Evolutionary conservation across 2,329 filamentous ascomycete species (phyloP).

Genomic region (Colletotrichum tropicale): DNA sequence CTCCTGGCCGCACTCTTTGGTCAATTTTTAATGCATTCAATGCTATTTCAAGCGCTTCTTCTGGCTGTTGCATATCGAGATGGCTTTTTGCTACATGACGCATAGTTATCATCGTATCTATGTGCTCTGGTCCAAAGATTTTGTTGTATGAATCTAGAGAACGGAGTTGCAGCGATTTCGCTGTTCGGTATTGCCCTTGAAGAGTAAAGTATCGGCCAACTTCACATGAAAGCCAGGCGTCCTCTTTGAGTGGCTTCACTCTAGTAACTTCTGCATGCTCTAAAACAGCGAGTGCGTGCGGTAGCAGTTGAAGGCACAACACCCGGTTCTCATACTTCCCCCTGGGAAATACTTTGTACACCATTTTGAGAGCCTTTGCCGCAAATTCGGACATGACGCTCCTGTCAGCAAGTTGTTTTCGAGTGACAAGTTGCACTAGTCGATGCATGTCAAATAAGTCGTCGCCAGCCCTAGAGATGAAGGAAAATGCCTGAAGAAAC

Average conservation of each 20-base stretch:
- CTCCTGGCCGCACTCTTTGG: too few relatives aligned
- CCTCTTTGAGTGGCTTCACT: not conserved
- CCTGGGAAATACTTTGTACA: conserved; percentile 20
- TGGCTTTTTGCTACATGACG: too few relatives aligned
- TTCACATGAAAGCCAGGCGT: not conserved
- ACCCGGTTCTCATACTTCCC: too few relatives aligned
- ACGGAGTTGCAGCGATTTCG: too few relatives aligned
- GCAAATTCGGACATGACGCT: conserved; percentile 8
- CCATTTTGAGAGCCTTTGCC: conserved; percentile 21
- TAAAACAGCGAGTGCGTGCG: not conserved
- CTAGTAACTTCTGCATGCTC: rapidly evolving
- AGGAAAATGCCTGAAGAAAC: conserved; percentile 33
- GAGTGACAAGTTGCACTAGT: conserved; percentile 36
- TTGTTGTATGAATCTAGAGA: too few relatives aligned
- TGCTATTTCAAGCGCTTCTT: too few relatives aligned
- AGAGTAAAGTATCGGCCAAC: too few relatives aligned
- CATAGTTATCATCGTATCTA: too few relatives aligned
- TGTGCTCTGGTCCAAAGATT: too few relatives aligned
- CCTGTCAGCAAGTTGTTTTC: conserved; percentile 27
- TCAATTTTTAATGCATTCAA: too few relatives aligned
- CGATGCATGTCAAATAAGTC: conserved; percentile 33
- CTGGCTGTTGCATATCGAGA: too few relatives aligned
- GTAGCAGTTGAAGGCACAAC: not conserved
- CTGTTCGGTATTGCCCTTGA: too few relatives aligned
- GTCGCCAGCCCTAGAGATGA: conserved; percentile 23